phyloP scores from a whole-genome alignment of 345 rosid genomes.

The Eucalyptus marginata region DNA sequence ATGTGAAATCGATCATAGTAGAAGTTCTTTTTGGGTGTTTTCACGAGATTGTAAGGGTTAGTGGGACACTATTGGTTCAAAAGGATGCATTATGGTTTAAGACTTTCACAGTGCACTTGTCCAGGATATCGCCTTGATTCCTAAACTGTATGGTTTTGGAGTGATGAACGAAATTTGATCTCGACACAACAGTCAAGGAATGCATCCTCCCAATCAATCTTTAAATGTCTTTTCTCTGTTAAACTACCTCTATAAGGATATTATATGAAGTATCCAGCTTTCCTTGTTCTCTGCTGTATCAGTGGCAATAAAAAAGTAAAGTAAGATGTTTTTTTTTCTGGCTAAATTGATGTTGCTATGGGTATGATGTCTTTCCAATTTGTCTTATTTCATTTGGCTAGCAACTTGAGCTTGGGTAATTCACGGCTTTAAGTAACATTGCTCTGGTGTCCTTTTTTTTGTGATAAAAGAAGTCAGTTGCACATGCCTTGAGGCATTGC shows the following conservation, averaged over 20 bases:
- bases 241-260: background rate
- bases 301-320: background rate
- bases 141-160: background rate
- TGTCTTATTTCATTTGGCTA: background rate
- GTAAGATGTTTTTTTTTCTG: background rate
- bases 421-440: background rate
- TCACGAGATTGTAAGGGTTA: background rate
- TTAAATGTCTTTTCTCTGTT: background rate
- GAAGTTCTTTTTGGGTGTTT: background rate
- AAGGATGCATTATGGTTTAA: background rate
- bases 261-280: background rate
- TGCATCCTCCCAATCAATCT: background rate
- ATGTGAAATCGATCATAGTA: background rate
- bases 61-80: background rate
- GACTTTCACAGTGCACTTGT: background rate
- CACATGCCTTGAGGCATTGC: background rate
- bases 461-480: background rate
- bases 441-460: background rate
- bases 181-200: background rate
- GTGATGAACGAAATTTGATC: background rate
- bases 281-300: background rate
- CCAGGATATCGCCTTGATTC: background rate
- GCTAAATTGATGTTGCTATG: background rate
- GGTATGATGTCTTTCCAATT: background rate
- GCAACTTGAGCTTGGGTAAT: background rate